These are phyloP conservation scores for Cenchrus purpureus DNA, from an alignment of 176 grass and related monocot genomes.

Conservation along the genomic window DNA sequence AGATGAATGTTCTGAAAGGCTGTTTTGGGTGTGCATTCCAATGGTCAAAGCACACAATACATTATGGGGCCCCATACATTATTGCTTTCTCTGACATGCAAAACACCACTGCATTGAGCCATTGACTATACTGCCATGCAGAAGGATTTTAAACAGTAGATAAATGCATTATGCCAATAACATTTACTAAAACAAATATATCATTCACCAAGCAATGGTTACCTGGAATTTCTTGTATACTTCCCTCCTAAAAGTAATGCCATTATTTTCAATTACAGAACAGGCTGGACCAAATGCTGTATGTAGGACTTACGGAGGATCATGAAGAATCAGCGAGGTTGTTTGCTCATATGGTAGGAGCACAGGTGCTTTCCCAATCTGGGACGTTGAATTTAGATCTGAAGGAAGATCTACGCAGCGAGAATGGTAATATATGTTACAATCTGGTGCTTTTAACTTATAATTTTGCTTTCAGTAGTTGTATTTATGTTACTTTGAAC, in stretches of 20 bases:
- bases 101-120: neutral
- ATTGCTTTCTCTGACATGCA: conserved; percentile 2
- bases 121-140: neutral
- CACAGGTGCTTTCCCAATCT: conserved; percentile 90
- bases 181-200: conserved; percentile 22
- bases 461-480: neutral
- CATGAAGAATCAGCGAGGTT: conserved; percentile 92
- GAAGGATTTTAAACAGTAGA: neutral
- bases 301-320: conserved; percentile 88
- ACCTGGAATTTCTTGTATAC: conserved; percentile 29
- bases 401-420: conserved; percentile 41
- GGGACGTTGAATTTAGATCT: conserved; percentile 62
- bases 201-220: conserved; percentile 23
- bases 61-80: neutral
- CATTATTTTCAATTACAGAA: conserved; percentile 57
- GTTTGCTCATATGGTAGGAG: conserved; percentile 96
- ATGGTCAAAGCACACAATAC: neutral
- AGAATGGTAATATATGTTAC: conserved; percentile 50
- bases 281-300: conserved; percentile 90
- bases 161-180: neutral
- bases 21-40: conserved; percentile 13
- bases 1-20: neutral
- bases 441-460: neutral
- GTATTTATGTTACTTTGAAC: neutral
- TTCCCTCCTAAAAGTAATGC: conserved; percentile 31